phyloP scores from a whole-genome alignment of 179 eudicot genomes.

The Spergularia azorica region DNA sequence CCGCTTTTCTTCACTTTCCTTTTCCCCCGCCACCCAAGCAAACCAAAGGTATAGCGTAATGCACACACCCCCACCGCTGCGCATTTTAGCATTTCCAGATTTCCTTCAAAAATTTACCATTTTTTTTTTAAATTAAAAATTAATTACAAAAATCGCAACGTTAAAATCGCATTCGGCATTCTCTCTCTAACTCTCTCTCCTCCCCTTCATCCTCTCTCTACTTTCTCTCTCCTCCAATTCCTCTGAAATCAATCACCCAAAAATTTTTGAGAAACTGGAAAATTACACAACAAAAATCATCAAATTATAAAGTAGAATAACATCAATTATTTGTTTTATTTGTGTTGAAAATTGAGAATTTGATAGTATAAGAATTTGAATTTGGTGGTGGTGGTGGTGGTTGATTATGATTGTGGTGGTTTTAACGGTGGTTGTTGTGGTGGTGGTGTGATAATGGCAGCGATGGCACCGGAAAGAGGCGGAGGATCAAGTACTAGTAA shows the following conservation, averaged over 20 bases:
- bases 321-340: no score
- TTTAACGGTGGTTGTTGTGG: neutral
- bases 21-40: no score
- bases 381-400: no score
- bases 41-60: no score
- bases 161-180: conserved; percentile 29
- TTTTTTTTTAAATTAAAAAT: neutral
- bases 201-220: conserved; percentile 9
- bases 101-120: neutral
- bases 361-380: no score
- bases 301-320: neutral
- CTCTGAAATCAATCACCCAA: neutral
- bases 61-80: neutral
- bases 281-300: neutral
- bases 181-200: conserved; percentile 29
- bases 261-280: no score
- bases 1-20: neutral
- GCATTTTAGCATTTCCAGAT: neutral
- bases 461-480: conserved; percentile 35
- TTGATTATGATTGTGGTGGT: no score
- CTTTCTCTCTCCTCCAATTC: neutral
- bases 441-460: conserved; percentile 28
- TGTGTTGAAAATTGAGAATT: no score
- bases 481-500: conserved; percentile 24
- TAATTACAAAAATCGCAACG: conserved; percentile 33